Conservation (phyloP, 257 asterid species). For the Echium plantagineum region DNA sequence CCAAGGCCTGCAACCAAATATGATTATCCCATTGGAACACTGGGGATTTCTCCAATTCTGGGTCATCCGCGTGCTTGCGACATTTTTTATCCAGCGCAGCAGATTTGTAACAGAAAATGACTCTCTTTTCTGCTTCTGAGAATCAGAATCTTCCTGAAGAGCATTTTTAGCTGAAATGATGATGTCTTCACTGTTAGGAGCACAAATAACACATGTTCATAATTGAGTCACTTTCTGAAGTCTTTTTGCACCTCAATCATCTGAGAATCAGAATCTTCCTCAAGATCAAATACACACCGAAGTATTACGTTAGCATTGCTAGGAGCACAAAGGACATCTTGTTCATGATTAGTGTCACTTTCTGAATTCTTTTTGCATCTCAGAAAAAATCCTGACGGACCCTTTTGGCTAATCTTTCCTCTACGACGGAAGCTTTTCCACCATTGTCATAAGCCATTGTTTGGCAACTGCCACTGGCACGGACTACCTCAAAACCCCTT, state of each 20-base stretch:
- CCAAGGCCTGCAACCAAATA: constrained; percentile 45
- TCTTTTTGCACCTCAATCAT: constrained; percentile 15
- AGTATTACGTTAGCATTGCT: constrained; percentile 1
- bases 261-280: constrained; percentile 18
- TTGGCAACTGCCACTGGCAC: constrained; percentile 17
- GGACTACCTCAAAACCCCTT: constrained; percentile 17
- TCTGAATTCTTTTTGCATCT: too few relatives aligned
- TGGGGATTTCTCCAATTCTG: constrained; percentile 39
- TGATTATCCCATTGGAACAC: constrained; percentile 42
- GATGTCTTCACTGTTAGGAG: not conserved
- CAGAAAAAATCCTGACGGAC: too few relatives aligned
- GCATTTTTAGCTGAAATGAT: constrained; percentile 13
- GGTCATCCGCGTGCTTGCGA: constrained; percentile 38
- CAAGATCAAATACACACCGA: constrained; percentile 14
- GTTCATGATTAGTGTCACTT: too few relatives aligned
- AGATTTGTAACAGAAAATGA: constrained; percentile 26
- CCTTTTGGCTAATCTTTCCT: constrained; percentile 5
- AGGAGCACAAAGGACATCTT: too few relatives aligned
- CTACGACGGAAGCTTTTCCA: too few relatives aligned
- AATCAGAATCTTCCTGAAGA: constrained; percentile 12
- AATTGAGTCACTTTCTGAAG: too few relatives aligned
- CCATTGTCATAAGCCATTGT: not conserved
- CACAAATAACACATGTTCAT: too few relatives aligned
- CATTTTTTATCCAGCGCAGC: constrained; percentile 45
- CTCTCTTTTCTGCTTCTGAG: constrained; percentile 54